These are phyloP conservation scores for Hansenula sp. DNA, from an alignment of 1,139 yeast genomes.

Conservation along the genomic window DNA sequence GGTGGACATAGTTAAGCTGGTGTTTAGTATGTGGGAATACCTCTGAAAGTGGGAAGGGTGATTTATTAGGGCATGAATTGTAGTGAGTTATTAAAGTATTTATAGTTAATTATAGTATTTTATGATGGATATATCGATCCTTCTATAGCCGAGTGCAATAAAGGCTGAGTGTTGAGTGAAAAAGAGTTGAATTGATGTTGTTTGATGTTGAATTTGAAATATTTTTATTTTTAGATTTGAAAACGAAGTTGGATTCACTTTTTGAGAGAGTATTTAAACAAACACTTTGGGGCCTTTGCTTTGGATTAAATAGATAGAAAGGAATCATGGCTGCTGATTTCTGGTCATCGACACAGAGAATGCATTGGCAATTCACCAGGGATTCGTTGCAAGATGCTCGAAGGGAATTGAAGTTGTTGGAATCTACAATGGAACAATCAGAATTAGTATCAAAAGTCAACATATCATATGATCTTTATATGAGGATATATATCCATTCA, in stretches of 20 bases:
- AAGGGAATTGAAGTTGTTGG: slow-evolving; percentile 31
- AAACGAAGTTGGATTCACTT: too few species aligned
- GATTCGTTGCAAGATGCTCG: slow-evolving; percentile 40
- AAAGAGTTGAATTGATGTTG: too few species aligned
- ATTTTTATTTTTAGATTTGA: too few species aligned
- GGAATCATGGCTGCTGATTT: slow-evolving; percentile 53
- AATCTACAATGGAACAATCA: slow-evolving; percentile 30
- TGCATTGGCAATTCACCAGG: slow-evolving; percentile 56
- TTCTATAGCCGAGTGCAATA: too few species aligned
- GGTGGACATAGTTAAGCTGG: neutral
- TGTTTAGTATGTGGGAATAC: neutral
- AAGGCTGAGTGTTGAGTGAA: too few species aligned
- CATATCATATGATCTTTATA: slow-evolving; percentile 52
- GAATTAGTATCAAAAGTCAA: slow-evolving; percentile 36
- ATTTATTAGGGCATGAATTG: neutral
- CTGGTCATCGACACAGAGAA: slow-evolving; percentile 64
- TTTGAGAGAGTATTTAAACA: too few species aligned
- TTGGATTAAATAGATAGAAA: too few species aligned
- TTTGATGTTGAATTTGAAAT: too few species aligned
- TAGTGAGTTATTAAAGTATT: neutral
- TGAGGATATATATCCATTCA: slow-evolving; percentile 66
- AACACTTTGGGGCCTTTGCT: too few species aligned
- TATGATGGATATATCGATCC: too few species aligned
- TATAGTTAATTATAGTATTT: neutral
- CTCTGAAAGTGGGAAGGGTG: neutral